phyloP scores from a whole-genome alignment of 306 rosid genomes.

The Acacia crassicarpa region DNA sequence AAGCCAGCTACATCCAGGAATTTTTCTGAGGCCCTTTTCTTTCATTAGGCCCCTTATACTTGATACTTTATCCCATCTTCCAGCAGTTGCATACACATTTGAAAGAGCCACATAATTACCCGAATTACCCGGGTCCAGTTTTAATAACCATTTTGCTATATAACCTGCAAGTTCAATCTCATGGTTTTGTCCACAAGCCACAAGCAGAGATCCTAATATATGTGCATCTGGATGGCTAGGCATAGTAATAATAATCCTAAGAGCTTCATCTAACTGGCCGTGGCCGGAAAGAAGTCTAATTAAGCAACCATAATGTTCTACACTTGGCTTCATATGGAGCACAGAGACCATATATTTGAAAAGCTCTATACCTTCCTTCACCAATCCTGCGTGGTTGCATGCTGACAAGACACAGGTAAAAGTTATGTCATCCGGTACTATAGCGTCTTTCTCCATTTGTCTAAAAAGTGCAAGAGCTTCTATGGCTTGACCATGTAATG shows the following conservation, averaged over 20 bases:
- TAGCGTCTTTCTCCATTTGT: slow-evolving; percentile 45
- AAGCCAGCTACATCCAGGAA: slow-evolving; percentile 85
- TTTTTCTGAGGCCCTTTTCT: slow-evolving; percentile 60
- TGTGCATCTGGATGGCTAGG: slow-evolving; percentile 71
- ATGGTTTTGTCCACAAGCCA: slow-evolving; percentile 58
- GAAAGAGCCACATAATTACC: slow-evolving; percentile 84
- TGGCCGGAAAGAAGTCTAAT: slow-evolving; percentile 59
- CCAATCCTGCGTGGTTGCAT: slow-evolving; percentile 67
- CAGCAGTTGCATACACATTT: slow-evolving; percentile 61
- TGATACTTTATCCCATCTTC: slow-evolving; percentile 74
- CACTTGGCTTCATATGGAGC: slow-evolving; percentile 54
- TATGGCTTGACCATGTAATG: slow-evolving; percentile 68
- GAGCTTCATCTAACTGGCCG: slow-evolving; percentile 70
- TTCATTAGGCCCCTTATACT: slow-evolving; percentile 63
- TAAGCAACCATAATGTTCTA: slow-evolving; percentile 68
- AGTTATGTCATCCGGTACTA: slow-evolving; percentile 63
- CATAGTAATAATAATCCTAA: slow-evolving; percentile 51
- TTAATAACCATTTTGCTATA: slow-evolving; percentile 50
- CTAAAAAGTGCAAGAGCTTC: slow-evolving; percentile 58
- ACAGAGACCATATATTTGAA: slow-evolving; percentile 63
- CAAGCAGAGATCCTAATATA: slow-evolving; percentile 71
- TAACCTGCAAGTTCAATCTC: slow-evolving; percentile 59
- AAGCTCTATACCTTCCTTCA: slow-evolving; percentile 61
- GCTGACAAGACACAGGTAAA: slow-evolving; percentile 64
- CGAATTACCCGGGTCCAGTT: slow-evolving; percentile 69